phyloP scores from a whole-genome alignment of 768 basidiomycete species.

The Udeniomyces megalosporus region DNA sequence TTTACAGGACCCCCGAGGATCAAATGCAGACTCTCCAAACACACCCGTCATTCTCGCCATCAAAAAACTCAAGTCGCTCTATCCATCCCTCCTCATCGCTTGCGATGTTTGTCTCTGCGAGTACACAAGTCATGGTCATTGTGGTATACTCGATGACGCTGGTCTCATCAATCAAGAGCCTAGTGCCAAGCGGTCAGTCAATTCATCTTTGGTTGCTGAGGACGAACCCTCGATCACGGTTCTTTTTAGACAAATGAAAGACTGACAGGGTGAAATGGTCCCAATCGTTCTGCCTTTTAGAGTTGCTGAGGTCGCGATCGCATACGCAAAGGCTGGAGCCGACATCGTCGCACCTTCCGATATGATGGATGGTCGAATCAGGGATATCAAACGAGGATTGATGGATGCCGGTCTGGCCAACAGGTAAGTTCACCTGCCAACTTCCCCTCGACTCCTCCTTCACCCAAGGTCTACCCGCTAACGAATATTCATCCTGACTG shows the following conservation, averaged over 20 bases:
- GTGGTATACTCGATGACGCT: conserved; percentile 38
- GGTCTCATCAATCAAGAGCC: conserved; percentile 12
- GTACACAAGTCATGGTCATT: conserved; percentile 96
- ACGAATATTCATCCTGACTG: neutral
- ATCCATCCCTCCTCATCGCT: conserved; percentile 73
- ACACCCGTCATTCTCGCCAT: conserved; percentile 95
- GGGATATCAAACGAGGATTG: conserved; percentile 68
- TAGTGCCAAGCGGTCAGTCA: conserved; percentile 7
- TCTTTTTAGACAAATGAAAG: neutral
- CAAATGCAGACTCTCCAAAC: conserved; percentile 70
- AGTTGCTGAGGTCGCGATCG: conserved; percentile 78
- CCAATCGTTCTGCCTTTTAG: conserved; percentile 33
- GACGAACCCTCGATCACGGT: neutral
- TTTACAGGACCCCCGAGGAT: conserved; percentile 57
- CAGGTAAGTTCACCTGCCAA: conserved; percentile 26
- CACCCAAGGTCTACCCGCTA: neutral
- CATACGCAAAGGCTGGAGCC: conserved; percentile 86
- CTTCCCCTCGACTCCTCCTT: neutral
- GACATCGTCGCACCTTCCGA: conserved; percentile 97
- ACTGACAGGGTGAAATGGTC: conserved; percentile 37
- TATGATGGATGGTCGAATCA: conserved; percentile 97
- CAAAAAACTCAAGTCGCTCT: conserved; percentile 53
- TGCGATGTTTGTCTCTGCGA: conserved; percentile 98
- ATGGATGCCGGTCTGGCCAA: conserved; percentile 75
- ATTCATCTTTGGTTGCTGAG: neutral